Conservation (phyloP, 78 protist genomes). For the Chrysochromulina parva region DNA sequence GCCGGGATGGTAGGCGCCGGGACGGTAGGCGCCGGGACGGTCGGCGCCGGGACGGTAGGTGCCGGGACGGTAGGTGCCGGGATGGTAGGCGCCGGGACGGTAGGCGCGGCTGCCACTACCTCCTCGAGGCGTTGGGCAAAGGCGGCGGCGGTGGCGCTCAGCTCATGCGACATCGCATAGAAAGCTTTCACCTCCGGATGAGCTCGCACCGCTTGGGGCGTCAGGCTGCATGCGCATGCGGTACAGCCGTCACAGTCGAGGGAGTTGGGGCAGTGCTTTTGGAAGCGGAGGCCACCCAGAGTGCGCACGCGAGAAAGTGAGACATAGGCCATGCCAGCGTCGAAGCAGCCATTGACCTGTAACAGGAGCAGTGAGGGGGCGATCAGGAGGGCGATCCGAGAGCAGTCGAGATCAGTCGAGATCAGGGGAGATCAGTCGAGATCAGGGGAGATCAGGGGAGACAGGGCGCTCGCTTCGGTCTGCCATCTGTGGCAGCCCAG, state of each 20-base stretch:
- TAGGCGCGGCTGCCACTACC: neutral
- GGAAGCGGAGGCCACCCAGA: conserved; percentile 59
- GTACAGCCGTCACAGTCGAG: neutral
- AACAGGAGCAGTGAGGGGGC: too few relatives aligned
- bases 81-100: neutral
- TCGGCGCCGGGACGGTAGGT: neutral
- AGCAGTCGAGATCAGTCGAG: too few relatives aligned
- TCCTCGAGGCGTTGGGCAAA: neutral
- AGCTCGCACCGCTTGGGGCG: neutral
- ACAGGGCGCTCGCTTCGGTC: too few relatives aligned
- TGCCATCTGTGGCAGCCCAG: too few relatives aligned
- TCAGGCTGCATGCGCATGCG: neutral
- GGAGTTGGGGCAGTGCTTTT: neutral
- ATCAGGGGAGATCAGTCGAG: too few relatives aligned
- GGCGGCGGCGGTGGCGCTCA: neutral
- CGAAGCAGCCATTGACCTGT: neutral
- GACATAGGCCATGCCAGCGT: conserved; percentile 49
- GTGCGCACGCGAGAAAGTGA: conserved; percentile 69
- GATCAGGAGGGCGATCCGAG: too few relatives aligned
- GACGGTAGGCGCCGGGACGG: neutral
- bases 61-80: too few relatives aligned
- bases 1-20: neutral
- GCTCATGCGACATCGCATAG: too few relatives aligned
- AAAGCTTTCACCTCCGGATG: neutral
- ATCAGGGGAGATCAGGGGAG: too few relatives aligned